phyloP scores from a whole-genome alignment of 768 basidiomycete species.

The Suillus spraguei region DNA sequence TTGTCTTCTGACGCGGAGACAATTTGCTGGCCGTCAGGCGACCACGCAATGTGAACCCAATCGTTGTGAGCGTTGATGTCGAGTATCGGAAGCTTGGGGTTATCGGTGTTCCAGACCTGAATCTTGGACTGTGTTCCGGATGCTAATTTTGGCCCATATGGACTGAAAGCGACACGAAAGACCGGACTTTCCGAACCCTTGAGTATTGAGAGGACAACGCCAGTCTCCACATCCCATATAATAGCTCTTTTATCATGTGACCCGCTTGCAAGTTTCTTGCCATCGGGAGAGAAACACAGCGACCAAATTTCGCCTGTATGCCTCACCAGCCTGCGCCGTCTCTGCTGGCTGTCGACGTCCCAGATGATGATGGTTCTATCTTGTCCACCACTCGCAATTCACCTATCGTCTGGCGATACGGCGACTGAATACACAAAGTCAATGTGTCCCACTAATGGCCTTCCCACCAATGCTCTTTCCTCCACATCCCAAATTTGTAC shows the following conservation, averaged over 20 bases:
- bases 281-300: neutral
- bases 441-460: too few relatives aligned
- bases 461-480: too few relatives aligned
- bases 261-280: neutral
- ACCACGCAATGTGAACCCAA: neutral
- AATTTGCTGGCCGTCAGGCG: neutral
- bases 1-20: neutral
- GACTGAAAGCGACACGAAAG: neutral
- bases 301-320: too few relatives aligned
- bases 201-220: conserved; percentile 5
- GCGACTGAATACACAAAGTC: too few relatives aligned
- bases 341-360: too few relatives aligned
- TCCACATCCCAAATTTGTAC: too few relatives aligned
- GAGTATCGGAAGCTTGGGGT: neutral
- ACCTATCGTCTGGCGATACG: too few relatives aligned
- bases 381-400: too few relatives aligned
- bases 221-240: conserved; percentile 14
- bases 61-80: neutral
- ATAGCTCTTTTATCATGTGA: neutral
- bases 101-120: neutral
- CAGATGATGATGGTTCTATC: too few relatives aligned
- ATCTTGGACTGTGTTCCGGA: neutral
- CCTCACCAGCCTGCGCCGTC: too few relatives aligned
- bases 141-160: neutral
- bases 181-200: neutral